phyloP scores from a whole-genome alignment of 306 rosid genomes.

The Trichosanthes truncata region DNA sequence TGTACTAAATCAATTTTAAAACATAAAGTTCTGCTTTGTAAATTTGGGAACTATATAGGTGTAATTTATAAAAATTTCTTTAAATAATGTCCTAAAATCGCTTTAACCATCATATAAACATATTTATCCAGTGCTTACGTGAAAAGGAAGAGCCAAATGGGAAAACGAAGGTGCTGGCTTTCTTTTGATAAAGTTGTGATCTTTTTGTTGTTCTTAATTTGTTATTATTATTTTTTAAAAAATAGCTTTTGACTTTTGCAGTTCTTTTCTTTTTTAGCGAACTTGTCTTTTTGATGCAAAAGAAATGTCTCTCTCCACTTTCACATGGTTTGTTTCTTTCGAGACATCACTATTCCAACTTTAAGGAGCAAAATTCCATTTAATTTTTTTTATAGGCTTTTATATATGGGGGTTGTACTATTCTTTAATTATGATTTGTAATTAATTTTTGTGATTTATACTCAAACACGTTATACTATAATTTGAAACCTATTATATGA shows the following conservation, averaged over 20 bases:
- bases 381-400: background rate
- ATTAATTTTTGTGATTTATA: background rate
- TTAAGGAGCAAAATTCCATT: background rate
- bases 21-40: background rate
- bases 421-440: too few species aligned
- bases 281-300: background rate
- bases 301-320: slow-evolving; percentile 2
- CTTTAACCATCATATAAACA: background rate
- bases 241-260: slow-evolving; percentile 3
- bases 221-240: background rate
- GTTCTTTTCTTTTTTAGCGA: background rate
- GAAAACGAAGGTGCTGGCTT: background rate
- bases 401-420: background rate
- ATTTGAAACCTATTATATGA: too few species aligned
- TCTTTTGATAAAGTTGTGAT: background rate
- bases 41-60: background rate
- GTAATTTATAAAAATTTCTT: background rate
- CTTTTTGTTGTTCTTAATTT: slow-evolving; percentile 5
- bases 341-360: background rate
- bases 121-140: background rate
- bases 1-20: background rate
- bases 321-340: slow-evolving; percentile 10
- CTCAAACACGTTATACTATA: background rate
- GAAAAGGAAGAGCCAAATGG: slow-evolving; percentile 3
- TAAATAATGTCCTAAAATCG: background rate